Conservation (phyloP, 345 rosid genomes). For the Sonneratia caseolaris region DNA sequence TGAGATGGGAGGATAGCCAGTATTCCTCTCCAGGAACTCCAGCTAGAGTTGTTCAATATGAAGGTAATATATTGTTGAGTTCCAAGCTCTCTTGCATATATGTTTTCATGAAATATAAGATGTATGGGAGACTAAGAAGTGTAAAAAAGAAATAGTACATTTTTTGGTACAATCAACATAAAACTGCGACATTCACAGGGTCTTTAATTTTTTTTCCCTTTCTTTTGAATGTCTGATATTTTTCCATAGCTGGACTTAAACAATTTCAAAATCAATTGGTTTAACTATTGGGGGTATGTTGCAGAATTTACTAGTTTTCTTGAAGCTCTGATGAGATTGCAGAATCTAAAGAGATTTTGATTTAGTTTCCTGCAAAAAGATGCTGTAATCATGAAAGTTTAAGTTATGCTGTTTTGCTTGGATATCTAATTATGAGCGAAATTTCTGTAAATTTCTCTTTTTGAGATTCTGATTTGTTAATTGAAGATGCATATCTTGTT, state of each 20-base stretch:
- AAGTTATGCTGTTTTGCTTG: neutral
- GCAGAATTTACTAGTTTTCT: neutral
- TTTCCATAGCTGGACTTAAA: neutral
- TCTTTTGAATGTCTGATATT: neutral
- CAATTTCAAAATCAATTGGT: neutral
- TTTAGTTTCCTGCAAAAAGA: neutral
- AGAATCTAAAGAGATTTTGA: neutral
- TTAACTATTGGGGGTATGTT: neutral
- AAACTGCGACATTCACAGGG: neutral
- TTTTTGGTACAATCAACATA: neutral
- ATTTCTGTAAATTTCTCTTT: neutral
- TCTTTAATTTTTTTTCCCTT: neutral
- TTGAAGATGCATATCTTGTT: neutral
- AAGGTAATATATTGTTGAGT: conserved; percentile 38
- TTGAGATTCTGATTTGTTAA: neutral
- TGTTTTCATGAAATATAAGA: neutral
- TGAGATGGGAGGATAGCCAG: conserved; percentile 71
- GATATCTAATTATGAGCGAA: neutral
- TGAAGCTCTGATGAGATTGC: neutral
- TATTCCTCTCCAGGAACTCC: conserved; percentile 45
- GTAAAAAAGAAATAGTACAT: neutral
- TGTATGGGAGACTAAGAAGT: neutral
- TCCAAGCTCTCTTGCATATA: neutral
- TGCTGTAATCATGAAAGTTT: neutral
- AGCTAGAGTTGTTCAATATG: conserved; percentile 89